These are phyloP conservation scores for Pseudocohnilembus persalinus DNA, from an alignment of 169 alveolate genomes.

Conservation along the genomic window DNA sequence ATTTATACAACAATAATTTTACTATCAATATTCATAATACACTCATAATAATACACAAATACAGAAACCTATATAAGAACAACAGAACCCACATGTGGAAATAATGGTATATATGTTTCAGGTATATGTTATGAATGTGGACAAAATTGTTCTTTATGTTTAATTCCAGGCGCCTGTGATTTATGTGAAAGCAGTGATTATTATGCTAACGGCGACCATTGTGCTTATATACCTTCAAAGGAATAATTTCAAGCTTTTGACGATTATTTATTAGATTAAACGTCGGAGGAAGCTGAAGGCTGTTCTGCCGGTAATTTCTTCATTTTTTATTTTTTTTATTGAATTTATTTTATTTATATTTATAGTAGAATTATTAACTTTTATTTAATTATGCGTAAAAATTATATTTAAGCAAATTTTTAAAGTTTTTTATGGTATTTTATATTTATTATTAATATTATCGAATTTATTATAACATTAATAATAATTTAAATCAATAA, in stretches of 20 bases:
- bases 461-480: too few species aligned
- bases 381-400: too few species aligned
- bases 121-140: not conserved
- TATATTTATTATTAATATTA: too few species aligned
- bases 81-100: not conserved
- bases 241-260: not conserved
- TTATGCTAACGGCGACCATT: not conserved
- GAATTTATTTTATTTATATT: too few species aligned
- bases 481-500: too few species aligned
- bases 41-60: not conserved
- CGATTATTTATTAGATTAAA: not conserved
- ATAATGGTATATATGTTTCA: not conserved
- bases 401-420: too few species aligned
- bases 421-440: too few species aligned
- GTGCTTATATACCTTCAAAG: not conserved
- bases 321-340: too few species aligned
- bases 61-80: not conserved
- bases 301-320: too few species aligned
- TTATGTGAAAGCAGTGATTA: not conserved
- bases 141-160: not conserved
- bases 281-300: not conserved
- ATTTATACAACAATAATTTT: too few species aligned
- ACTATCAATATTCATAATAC: too few species aligned
- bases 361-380: too few species aligned
- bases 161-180: not conserved